phyloP scores from a whole-genome alignment of 2,329 filamentous ascomycete genomes.

The Aspergillus novofumigatus region DNA sequence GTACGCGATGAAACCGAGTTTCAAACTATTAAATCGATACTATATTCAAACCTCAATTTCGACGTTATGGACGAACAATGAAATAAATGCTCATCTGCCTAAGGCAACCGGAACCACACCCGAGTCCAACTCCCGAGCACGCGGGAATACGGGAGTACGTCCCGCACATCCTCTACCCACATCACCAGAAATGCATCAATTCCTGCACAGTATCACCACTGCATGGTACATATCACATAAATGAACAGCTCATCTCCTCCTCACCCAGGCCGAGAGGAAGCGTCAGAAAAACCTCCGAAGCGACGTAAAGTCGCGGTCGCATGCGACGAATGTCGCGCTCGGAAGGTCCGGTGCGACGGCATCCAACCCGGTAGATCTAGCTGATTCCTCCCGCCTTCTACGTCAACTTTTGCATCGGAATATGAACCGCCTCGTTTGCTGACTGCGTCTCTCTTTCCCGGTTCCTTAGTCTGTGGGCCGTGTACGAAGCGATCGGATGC shows the following conservation, averaged over 20 bases:
- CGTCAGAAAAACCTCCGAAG: slow-evolving; percentile 4
- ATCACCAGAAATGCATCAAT: neutral
- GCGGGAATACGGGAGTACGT: too few relatives aligned
- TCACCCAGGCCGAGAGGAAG: neutral
- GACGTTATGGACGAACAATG: neutral
- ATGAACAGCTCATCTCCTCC: slow-evolving; percentile 2
- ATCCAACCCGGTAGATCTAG: slow-evolving; percentile 12
- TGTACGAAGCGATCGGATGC: slow-evolving; percentile 20
- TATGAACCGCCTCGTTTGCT: neutral
- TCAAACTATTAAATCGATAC: neutral
- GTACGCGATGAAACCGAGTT: neutral
- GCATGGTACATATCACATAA: neutral
- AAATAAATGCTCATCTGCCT: neutral
- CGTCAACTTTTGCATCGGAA: neutral
- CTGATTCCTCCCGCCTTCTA: neutral
- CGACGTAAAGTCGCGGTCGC: slow-evolving; percentile 17
- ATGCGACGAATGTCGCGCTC: slow-evolving; percentile 16
- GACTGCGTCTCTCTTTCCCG: neutral
- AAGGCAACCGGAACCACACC: neutral
- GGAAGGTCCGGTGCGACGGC: slow-evolving; percentile 18
- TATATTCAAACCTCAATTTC: neutral
- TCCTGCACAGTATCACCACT: neutral
- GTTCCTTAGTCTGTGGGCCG: slow-evolving; percentile 25
- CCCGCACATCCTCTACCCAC: neutral
- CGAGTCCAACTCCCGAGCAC: neutral